A percentile compares a stretch with the other conserved stretches of the same genome.
These are phyloP conservation scores for Withania somnifera DNA, from an alignment of 305 asterid genomes.

Conservation along the genomic window DNA sequence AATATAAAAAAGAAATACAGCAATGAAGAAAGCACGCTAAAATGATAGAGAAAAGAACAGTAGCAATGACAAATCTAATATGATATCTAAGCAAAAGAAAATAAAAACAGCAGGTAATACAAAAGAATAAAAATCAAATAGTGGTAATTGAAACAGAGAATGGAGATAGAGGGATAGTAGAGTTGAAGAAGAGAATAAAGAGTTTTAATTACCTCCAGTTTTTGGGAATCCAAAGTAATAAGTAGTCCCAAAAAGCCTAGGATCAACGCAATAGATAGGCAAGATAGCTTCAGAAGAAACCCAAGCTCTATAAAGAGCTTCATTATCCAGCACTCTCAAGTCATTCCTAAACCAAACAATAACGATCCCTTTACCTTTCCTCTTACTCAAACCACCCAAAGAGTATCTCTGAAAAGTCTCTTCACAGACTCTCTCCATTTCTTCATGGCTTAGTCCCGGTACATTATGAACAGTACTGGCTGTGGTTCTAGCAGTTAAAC, in stretches of 20 bases:
- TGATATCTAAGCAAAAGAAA: no score
- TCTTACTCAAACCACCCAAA: constrained; percentile 5
- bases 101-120: no score
- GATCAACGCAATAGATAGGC: constrained; percentile 85
- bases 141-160: neutral
- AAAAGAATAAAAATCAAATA: no score
- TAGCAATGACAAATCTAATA: no score
- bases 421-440: constrained; percentile 42
- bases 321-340: constrained; percentile 74
- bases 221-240: constrained; percentile 75
- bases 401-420: constrained; percentile 37
- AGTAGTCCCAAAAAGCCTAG: constrained; percentile 51
- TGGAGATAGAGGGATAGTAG: neutral
- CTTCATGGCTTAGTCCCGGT: constrained; percentile 48
- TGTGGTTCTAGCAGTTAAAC: constrained; percentile 11
- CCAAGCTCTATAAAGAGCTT: constrained; percentile 71
- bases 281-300: constrained; percentile 57
- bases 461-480: constrained; percentile 40
- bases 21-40: no score
- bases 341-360: constrained; percentile 93
- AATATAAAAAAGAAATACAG: no score
- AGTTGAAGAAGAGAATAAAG: no score
- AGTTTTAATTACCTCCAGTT: constrained; percentile 99
- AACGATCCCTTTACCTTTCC: constrained; percentile 65
- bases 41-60: no score